Evolutionary conservation across 208 protist genomes (phyloP).

Genomic region (Porcisia deanei): DNA sequence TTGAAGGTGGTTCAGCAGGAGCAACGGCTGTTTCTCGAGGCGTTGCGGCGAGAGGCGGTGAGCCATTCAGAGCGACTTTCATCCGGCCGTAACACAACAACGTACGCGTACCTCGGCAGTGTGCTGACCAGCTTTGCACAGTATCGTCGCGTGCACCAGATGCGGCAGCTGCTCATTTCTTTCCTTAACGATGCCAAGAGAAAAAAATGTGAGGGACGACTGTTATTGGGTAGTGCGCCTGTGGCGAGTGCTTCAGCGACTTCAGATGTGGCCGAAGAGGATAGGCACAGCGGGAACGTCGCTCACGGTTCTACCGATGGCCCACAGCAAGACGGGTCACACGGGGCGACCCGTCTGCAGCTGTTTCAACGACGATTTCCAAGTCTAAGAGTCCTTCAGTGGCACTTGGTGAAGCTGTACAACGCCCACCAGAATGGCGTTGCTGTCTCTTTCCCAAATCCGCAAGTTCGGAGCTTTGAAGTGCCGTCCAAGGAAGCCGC

Average conservation of each 20-base stretch:
- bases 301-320: neutral
- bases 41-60: constrained; percentile 39
- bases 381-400: constrained; percentile 31
- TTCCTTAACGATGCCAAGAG: constrained; percentile 36
- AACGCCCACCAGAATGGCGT: constrained; percentile 25
- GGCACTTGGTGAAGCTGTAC: constrained; percentile 28
- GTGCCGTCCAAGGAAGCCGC: neutral
- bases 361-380: constrained; percentile 27
- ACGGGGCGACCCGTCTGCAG: constrained; percentile 14
- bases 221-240: constrained; percentile 8
- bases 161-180: constrained; percentile 25
- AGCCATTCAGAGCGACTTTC: neutral
- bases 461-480: constrained; percentile 11
- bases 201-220: neutral
- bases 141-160: constrained; percentile 30
- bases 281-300: neutral
- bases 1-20: constrained; percentile 53
- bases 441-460: constrained; percentile 22
- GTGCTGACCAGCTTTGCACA: constrained; percentile 35
- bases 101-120: constrained; percentile 5
- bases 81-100: neutral
- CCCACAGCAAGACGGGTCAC: neutral
- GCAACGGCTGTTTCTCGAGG: constrained; percentile 45
- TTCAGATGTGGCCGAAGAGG: neutral
- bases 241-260: neutral